Evolutionary conservation across 2,329 filamentous ascomycete genomes (phyloP), one percentile per base, ranked within the genome.

Genomic region (Dactylellina leptospora): DNA sequence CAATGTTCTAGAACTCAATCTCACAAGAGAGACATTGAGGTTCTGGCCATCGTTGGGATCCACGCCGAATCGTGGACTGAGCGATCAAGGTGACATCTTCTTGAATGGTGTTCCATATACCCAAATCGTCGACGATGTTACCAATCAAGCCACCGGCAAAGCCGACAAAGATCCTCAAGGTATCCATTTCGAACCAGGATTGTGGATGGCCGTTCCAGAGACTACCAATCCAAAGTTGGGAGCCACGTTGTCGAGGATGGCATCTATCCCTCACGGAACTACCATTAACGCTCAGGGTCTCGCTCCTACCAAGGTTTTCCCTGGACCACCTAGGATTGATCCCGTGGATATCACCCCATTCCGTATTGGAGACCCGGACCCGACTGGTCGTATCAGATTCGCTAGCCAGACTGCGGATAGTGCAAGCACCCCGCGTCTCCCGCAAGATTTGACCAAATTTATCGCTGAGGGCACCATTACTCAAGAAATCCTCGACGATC

Each of bases 221-320:
- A 78, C 77, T 1, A 75, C 74, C 2, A 72, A 73, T 3, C 76
- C 77, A 8, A 45, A 68, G 9, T 73, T 78, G 10, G 27, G 54
- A 0, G 76, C 77, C 1, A 78, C 78, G 0, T 74, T 79, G 1
- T 71, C 74, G 0, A 80, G 81, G 22, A 81, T 82, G 80, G 81
- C 76, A 2, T 80, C 80, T 1, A 82, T 82, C 23, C 81, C 81
- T 0, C 81, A 82, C 56, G 81, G 80, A 20, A 81, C 81, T 0
- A 81, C 80, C 4, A 81, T 82, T 76, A 82, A 82, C 36, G 79
- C 79, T 1, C 81, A 82, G 72, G 73, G 77, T 16, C 74, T 79
- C 8, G 68, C 63, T 5, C 76, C 77, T 2, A 76, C 66, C 8
- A 1, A 61, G 68, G 1, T 48, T 23, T 4, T 74, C 74, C 44